A percentile compares a stretch with the other conserved stretches of the same genome.
These are phyloP conservation scores for Gillenia trifoliata DNA, from an alignment of 306 rosid species.

Conservation along the genomic window DNA sequence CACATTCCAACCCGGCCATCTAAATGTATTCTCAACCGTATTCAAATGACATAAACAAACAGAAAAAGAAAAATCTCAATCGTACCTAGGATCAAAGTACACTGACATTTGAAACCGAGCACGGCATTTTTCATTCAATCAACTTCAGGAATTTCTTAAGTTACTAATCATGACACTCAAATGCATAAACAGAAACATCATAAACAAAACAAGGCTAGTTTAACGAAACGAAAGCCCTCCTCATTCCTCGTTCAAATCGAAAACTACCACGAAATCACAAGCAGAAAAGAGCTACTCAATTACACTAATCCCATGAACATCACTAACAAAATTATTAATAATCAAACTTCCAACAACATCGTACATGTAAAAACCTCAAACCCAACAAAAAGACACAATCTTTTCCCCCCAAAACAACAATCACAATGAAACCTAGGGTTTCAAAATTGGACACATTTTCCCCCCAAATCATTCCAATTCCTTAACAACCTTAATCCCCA, in stretches of 20 bases:
- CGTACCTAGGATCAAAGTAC: neutral
- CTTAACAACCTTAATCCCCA: constrained; percentile 76
- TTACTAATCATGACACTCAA: neutral
- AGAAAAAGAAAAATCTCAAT: neutral
- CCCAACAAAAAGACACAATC: neutral
- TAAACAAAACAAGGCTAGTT: neutral
- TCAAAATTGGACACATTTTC: neutral
- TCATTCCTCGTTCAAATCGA: neutral
- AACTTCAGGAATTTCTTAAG: neutral
- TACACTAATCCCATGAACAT: neutral
- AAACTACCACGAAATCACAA: neutral
- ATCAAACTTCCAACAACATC: neutral
- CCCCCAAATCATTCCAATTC: constrained; percentile 51
- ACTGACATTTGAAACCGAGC: neutral
- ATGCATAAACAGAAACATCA: neutral
- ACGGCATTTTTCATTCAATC: neutral
- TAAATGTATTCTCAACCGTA: neutral
- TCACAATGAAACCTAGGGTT: neutral
- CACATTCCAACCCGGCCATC: neutral
- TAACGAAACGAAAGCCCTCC: neutral
- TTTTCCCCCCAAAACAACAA: neutral
- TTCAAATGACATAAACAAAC: neutral
- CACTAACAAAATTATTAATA: neutral
- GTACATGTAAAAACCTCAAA: neutral
- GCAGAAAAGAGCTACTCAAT: neutral